Evolutionary conservation across 306 rosid genomes (phyloP).

Genomic region (Begonia peltatifolia): DNA sequence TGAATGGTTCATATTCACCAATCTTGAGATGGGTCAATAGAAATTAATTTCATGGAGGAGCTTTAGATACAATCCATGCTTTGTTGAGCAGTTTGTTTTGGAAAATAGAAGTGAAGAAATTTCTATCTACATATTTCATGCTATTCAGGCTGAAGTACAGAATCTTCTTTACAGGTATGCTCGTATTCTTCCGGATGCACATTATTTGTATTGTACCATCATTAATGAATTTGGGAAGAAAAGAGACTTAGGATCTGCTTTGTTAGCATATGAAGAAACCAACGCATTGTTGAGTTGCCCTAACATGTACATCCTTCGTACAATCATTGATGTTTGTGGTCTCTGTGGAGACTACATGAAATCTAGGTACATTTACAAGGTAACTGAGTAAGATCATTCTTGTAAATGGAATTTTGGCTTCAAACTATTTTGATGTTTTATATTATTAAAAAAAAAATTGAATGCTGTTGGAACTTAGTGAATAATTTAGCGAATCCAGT

Average conservation of each 20-base stretch:
- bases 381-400: conserved; percentile 1
- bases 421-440: background rate
- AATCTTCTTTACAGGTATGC: conserved; percentile 58
- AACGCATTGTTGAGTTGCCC: conserved; percentile 33
- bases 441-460: background rate
- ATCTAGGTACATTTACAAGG: conserved; percentile 91
- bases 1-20: conserved; percentile 8
- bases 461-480: no score
- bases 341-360: conserved; percentile 58
- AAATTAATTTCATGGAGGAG: background rate
- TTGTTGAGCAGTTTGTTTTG: background rate
- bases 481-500: no score
- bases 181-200: conserved; percentile 56
- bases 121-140: no score
- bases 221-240: conserved; percentile 69
- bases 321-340: conserved; percentile 73
- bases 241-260: conserved; percentile 58
- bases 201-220: conserved; percentile 44
- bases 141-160: background rate
- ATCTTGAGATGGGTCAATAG: conserved; percentile 5
- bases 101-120: no score
- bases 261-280: conserved; percentile 50
- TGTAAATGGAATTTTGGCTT: background rate
- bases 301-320: conserved; percentile 73
- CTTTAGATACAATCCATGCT: background rate